Conservation (phyloP, 495 filamentous ascomycete genomes). For the Aspergillus ellipticus region DNA sequence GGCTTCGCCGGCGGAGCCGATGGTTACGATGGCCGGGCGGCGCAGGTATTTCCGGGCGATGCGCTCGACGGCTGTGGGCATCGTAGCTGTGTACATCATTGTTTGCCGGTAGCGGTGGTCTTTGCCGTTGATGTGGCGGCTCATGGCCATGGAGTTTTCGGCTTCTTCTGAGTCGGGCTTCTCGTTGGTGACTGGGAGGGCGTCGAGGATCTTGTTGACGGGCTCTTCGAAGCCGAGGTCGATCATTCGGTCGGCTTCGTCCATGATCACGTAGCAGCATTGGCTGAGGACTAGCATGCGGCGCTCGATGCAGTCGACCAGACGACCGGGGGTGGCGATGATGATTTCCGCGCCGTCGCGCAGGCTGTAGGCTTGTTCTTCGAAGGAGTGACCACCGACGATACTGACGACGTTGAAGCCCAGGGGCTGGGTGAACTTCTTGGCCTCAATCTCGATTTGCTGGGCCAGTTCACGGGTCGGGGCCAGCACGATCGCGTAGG, state of each 20-base stretch:
- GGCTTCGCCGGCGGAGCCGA: conserved; percentile 93
- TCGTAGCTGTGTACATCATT: conserved; percentile 99
- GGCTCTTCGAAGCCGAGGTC: conserved; percentile 97
- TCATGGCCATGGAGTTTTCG: conserved; percentile 83
- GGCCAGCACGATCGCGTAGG: conserved; percentile 93
- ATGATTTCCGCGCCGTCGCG: conserved; percentile 98
- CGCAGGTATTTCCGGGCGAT: conserved; percentile 96
- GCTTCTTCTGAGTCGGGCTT: conserved; percentile 96
- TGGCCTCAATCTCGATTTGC: conserved; percentile 93
- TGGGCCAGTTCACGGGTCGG: conserved; percentile 98
- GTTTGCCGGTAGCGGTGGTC: conserved; percentile 86
- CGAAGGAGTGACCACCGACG: conserved; percentile 91
- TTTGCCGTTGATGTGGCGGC: conserved; percentile 72
- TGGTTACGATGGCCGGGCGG: conserved; percentile 89
- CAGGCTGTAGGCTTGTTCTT: conserved; percentile 90
- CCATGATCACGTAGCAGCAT: conserved; percentile 98
- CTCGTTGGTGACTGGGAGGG: conserved; percentile 91
- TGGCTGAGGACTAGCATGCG: conserved; percentile 87
- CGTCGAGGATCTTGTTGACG: conserved; percentile 96
- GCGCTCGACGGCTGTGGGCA: conserved; percentile 89
- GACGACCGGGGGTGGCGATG: conserved; percentile 94
- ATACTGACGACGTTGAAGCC: conserved; percentile 96
- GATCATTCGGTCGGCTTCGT: conserved; percentile 99
- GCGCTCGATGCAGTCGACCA: conserved; percentile 95
- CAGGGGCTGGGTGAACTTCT: conserved; percentile 86